Percentiles rank a stretch among this genome's conserved stretches.
These are phyloP conservation scores for Rutstroemia sp. DNA, from an alignment of 2,329 filamentous ascomycete genomes.

Conservation along the genomic window DNA sequence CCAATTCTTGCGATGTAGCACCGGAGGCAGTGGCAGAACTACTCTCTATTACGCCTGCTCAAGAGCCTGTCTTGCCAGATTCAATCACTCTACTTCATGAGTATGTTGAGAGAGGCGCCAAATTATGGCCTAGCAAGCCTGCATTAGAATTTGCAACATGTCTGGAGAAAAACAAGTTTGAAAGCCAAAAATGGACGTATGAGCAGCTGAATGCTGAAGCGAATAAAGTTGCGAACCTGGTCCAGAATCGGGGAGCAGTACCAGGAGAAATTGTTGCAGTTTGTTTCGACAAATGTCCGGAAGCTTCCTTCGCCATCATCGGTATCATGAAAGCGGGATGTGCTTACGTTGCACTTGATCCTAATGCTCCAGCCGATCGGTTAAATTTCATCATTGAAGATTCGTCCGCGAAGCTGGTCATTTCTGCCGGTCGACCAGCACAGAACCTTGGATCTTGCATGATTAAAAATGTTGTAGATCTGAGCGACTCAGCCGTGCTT, in stretches of 20 bases:
- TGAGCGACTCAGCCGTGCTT: slow-evolving; percentile 23
- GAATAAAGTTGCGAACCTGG: slow-evolving; percentile 63
- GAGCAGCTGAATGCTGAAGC: slow-evolving; percentile 61
- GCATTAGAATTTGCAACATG: slow-evolving; percentile 70
- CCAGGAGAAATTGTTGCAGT: slow-evolving; percentile 42
- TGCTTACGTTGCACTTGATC: slow-evolving; percentile 34
- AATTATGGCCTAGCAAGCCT: slow-evolving; percentile 45
- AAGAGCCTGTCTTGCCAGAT: slow-evolving; percentile 43
- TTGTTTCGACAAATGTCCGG: slow-evolving; percentile 33
- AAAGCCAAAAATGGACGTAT: slow-evolving; percentile 63
- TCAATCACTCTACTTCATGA: slow-evolving; percentile 63
- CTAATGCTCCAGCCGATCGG: slow-evolving; percentile 30
- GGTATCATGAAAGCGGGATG: slow-evolving; percentile 32
- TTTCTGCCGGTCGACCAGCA: slow-evolving; percentile 46
- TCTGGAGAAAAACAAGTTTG: slow-evolving; percentile 39
- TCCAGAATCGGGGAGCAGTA: slow-evolving; percentile 41
- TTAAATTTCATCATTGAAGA: slow-evolving; percentile 41
- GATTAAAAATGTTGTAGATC: slow-evolving; percentile 15
- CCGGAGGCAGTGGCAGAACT: slow-evolving; percentile 32
- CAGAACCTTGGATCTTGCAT: slow-evolving; percentile 30
- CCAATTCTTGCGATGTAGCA: slow-evolving; percentile 27
- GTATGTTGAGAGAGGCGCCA: slow-evolving; percentile 63
- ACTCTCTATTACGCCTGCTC: slow-evolving; percentile 60
- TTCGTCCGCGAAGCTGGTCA: slow-evolving; percentile 55
- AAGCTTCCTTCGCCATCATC: slow-evolving; percentile 31